Base-by-base conservation (phyloP, 768 basidiomycete species). In the Agrocybe praecox region DNA sequence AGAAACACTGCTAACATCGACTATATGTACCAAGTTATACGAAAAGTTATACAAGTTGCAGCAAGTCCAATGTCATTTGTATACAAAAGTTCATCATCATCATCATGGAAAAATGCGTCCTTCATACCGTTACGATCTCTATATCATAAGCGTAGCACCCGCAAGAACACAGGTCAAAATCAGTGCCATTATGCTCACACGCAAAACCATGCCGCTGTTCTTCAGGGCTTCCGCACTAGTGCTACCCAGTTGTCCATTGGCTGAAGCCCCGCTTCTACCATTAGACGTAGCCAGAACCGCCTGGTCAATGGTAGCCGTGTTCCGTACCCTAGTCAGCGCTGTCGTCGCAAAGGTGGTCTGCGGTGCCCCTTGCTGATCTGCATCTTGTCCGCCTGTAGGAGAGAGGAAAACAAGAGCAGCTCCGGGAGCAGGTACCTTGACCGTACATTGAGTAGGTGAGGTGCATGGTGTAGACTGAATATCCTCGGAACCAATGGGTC, bases 381-480 rank as follows among this genome's bases (percentile, higher is more conserved):
- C 49, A 24, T 11, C 58, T 44, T 66, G 42, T 4, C 79, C 77
- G 21, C 69, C 62, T 40, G 76, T 69, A 4, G 74, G 26, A 23
- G 34, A 79, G 12, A 92, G 73, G 77, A 89, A 91, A 33, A 92
- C 88, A 43, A 92, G 75, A 0, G 87, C 89, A 24, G 83, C 83
- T 26, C 81, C 81, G 0, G 91, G 90, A 0, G 88, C 87, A 17
- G 81, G 80, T 24, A 91, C 85, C 11, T 70, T 72, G 53, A 91
- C 76, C 17, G 71, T 65, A 69, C 90, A 92, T 15, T 43, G 43
- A 17, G 26, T 53, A 18, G 42, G 21, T 9, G 52, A 44, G 12
- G 42, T 33, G 43, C 91, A 93, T 10, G 69, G 56, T 23, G 90
- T 74, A 0, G 80, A 85, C 42, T 79, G 70, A 12, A 89, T 78